These are phyloP conservation scores for Schizophyllum commune DNA, from an alignment of 1,284 basidiomycete species.

Conservation along the genomic window DNA sequence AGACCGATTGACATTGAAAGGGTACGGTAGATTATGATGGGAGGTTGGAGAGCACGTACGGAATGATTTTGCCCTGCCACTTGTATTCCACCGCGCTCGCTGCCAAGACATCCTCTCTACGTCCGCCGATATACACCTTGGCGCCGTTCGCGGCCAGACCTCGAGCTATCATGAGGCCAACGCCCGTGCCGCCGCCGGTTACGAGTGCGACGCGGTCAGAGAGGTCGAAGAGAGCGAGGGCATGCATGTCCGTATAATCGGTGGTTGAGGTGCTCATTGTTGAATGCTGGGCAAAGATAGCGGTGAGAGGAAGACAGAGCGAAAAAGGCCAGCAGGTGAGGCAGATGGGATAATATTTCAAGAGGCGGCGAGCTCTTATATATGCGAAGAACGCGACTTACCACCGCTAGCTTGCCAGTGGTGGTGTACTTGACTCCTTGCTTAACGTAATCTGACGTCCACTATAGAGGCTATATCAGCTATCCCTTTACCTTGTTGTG, in stretches of 20 bases:
- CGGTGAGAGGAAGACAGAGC: no score
- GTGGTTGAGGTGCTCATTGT: no score
- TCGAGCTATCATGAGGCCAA: conserved; percentile 23
- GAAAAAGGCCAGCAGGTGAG: no score
- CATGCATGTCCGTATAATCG: conserved; percentile 14
- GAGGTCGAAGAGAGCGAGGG: conserved; percentile 38
- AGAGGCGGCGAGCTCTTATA: no score
- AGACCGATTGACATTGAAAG: neutral
- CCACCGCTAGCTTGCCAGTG: no score
- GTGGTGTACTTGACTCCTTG: no score
- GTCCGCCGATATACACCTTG: conserved; percentile 74
- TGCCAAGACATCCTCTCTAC: conserved; percentile 55
- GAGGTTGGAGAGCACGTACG: conserved; percentile 51
- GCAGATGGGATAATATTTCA: no score
- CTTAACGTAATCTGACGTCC: no score
- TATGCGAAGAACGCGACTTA: no score
- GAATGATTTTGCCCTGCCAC: conserved; percentile 38
- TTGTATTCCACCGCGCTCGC: conserved; percentile 17
- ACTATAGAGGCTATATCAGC: no score
- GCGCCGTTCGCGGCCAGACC: conserved; percentile 74
- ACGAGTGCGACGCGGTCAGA: conserved; percentile 61
- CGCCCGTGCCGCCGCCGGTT: conserved; percentile 46
- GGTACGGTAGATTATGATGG: conserved; percentile 18
- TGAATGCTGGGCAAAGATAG: no score
- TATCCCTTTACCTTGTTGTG: no score